Evolutionary conservation across 1,284 basidiomycete species (phyloP).

Genomic region (Limonomyces culmigenus): DNA sequence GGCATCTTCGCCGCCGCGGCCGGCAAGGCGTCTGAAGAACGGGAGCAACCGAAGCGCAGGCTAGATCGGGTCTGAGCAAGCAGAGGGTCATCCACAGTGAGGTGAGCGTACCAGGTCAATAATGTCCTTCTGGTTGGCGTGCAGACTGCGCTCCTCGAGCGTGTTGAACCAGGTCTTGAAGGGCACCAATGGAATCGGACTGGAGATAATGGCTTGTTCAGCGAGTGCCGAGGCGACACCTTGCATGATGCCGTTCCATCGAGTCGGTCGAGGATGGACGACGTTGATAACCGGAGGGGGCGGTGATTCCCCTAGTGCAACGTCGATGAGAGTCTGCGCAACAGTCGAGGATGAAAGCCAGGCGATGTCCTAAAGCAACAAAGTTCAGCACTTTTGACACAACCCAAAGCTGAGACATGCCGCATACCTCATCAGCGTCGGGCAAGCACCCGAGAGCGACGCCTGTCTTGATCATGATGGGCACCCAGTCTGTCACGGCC

Average conservation of each 20-base stretch:
- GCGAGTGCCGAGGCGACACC: not conserved
- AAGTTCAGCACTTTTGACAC: no score
- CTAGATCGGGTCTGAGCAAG: no score
- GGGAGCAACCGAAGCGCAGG: no score
- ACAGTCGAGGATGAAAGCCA: slow-evolving; percentile 8
- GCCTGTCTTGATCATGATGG: slow-evolving; percentile 14
- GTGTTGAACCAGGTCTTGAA: not conserved
- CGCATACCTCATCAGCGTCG: slow-evolving; percentile 9
- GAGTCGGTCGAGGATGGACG: slow-evolving; percentile 1
- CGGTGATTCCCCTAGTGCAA: slow-evolving; percentile 1
- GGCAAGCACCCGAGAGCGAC: slow-evolving; percentile 13
- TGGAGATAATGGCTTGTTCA: not conserved
- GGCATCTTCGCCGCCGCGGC: no score
- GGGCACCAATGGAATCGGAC: not conserved
- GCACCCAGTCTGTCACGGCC: slow-evolving; percentile 17
- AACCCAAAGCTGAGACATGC: no score
- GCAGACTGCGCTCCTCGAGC: no score
- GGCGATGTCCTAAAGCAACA: no score
- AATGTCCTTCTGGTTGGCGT: no score
- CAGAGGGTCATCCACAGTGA: no score
- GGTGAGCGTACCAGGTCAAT: no score
- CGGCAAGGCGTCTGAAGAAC: no score
- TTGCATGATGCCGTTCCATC: not conserved
- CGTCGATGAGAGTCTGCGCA: slow-evolving; percentile 5
- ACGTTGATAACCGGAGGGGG: slow-evolving; percentile 3